phyloP scores from a whole-genome alignment of 306 rosid genomes.

The Nissolia schottii region DNA sequence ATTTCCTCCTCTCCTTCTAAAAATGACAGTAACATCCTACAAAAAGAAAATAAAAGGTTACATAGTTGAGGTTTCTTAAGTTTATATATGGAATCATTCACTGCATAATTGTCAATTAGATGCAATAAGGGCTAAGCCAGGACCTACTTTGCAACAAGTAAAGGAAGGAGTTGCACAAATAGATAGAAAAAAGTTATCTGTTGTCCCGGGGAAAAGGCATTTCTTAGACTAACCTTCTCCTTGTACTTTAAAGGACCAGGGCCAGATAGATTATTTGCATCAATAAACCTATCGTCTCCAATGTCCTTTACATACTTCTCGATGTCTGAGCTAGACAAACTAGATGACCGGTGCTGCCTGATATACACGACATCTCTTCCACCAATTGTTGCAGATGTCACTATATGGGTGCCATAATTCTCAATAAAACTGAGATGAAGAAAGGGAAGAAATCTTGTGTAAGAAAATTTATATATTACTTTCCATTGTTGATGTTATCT shows the following conservation, averaged over 20 bases:
- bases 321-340: slow-evolving; percentile 62
- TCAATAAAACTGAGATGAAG: slow-evolving; percentile 83
- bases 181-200: neutral
- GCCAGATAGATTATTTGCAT: slow-evolving; percentile 39
- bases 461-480: slow-evolving; percentile 20
- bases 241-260: slow-evolving; percentile 81
- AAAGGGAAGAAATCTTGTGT: neutral
- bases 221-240: slow-evolving; percentile 72
- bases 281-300: slow-evolving; percentile 74
- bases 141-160: slow-evolving; percentile 3
- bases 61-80: neutral
- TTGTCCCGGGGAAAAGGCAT: neutral
- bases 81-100: slow-evolving; percentile 19
- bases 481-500: neutral
- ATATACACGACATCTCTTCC: slow-evolving; percentile 90
- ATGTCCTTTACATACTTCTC: slow-evolving; percentile 76
- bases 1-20: slow-evolving; percentile 86
- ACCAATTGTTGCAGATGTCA: slow-evolving; percentile 91
- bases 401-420: slow-evolving; percentile 89
- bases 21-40: slow-evolving; percentile 84
- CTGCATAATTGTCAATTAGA: neutral
- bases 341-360: slow-evolving; percentile 89
- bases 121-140: neutral
- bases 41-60: slow-evolving; percentile 19
- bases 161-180: neutral